These are phyloP conservation scores for Nothomitra cinnamomea DNA, from an alignment of 2,329 filamentous ascomycete species.

Conservation along the genomic window DNA sequence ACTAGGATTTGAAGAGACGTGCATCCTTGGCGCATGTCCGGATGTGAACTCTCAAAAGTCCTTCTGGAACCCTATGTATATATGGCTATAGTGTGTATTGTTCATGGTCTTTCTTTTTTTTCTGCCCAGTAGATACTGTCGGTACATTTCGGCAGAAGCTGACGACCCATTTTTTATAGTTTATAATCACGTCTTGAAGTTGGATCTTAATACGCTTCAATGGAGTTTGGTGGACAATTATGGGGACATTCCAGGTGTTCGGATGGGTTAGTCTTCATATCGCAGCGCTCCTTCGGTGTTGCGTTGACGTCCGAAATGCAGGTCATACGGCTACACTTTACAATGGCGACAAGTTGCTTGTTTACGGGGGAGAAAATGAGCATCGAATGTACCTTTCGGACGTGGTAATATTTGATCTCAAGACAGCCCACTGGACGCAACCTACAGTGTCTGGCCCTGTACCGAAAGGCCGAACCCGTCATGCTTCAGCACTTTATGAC, in stretches of 20 bases:
- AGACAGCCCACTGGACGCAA: slow-evolving; percentile 88
- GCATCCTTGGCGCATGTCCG: too few relatives aligned
- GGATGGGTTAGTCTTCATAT: slow-evolving; percentile 55
- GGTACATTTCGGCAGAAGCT: not conserved
- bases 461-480: slow-evolving; percentile 77
- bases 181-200: slow-evolving; percentile 86
- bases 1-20: not conserved
- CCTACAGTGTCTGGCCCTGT: slow-evolving; percentile 71
- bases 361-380: slow-evolving; percentile 96
- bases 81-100: too few relatives aligned
- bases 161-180: slow-evolving; percentile 28
- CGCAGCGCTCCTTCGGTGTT: slow-evolving; percentile 7
- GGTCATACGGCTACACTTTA: slow-evolving; percentile 91
- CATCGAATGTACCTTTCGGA: slow-evolving; percentile 91
- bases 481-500: slow-evolving; percentile 86
- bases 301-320: slow-evolving; percentile 21
- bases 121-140: too few relatives aligned
- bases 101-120: too few relatives aligned
- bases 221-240: slow-evolving; percentile 98
- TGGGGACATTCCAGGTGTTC: slow-evolving; percentile 88
- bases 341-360: slow-evolving; percentile 83
- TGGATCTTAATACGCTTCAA: slow-evolving; percentile 75
- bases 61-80: too few relatives aligned
- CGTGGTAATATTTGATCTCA: slow-evolving; percentile 87
- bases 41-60: too few relatives aligned